Base-by-base conservation (phyloP, 202 grass and related monocot genomes). In the Zoysia matrella region DNA sequence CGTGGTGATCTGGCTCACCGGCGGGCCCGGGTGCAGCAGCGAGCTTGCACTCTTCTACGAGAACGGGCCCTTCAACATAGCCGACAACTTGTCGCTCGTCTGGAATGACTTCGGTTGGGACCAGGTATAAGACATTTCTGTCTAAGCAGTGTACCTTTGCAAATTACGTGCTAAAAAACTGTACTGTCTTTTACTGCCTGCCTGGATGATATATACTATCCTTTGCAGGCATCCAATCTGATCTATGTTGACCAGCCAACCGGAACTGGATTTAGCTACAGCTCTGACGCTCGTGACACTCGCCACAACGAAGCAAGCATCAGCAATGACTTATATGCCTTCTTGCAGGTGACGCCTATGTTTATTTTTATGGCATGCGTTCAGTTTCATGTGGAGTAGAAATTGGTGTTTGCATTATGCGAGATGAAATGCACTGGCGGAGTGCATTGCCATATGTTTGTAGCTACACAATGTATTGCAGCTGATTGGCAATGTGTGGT, bases 71-170 rank as follows among this genome's bases (percentile, higher is more conserved):
- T 94, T 97, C 72, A 71, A 78, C 53, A 89, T 97, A 46, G 82
- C 85, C 0, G 81, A 91, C 80, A 90, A 94, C 71, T 22, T 97
- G 77, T 94, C 94, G 8, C 94, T 97, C 4, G 67, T 83, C 40
- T 97, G 94, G 94, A 97, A 97, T 51, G 68, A 97, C 44, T 97
- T 90, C 49, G 94, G 94, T 44, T 97, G 94, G 94, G 94, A 97
- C 71, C 66, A 97, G 94, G 91, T 94, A 89, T 2, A 13, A 39
- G 6, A 5, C 6, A 41, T 1, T 16, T 18, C 5, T 7, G 30
- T 36, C 30, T 36, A 36, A 36, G 30, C 30, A 36, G 30, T 36
- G 30, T 36, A 36, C 30, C 30, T 36, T 36, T 36, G 30, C 30
- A 36, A 46, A 5, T 46, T 46, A 46, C 4, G 4, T 46, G 45